A percentile compares a stretch with the other conserved stretches of the same genome.
phyloP scores from a whole-genome alignment of 2,329 filamentous ascomycete genomes.

The Parascedosporium putredinis region DNA sequence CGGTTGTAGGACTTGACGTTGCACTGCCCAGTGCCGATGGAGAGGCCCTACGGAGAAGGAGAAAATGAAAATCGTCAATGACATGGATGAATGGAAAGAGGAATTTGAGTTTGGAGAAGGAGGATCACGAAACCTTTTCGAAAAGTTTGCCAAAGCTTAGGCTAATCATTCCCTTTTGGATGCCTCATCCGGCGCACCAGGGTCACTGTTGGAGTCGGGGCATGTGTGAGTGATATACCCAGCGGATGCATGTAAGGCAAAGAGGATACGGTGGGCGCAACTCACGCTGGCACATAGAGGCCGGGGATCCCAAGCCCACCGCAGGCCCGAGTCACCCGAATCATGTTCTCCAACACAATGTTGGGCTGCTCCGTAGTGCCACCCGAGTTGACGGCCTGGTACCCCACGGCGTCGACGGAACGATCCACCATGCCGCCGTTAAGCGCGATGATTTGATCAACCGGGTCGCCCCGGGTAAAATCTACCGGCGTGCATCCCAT shows the following conservation, averaged over 20 bases:
- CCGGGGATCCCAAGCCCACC: slow-evolving; percentile 53
- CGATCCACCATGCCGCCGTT: slow-evolving; percentile 54
- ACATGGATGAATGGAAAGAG: neutral
- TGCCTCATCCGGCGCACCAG: slow-evolving; percentile 51
- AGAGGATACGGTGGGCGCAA: too few relatives aligned
- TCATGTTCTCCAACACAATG: slow-evolving; percentile 53
- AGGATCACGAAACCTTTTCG: slow-evolving; percentile 41
- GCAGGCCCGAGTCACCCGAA: slow-evolving; percentile 49
- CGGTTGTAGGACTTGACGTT: slow-evolving; percentile 61
- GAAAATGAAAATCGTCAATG: neutral
- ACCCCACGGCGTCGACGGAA: slow-evolving; percentile 55
- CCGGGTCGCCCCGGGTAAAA: slow-evolving; percentile 47
- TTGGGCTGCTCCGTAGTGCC: slow-evolving; percentile 51
- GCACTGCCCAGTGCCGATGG: slow-evolving; percentile 52
- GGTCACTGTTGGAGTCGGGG: too few relatives aligned
- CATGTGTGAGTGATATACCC: too few relatives aligned
- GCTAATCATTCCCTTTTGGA: slow-evolving; percentile 52
- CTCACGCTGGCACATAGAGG: slow-evolving; percentile 30
- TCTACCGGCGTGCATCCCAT: slow-evolving; percentile 53
- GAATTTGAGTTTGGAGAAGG: neutral
- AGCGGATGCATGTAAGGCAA: too few relatives aligned
- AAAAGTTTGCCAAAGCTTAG: slow-evolving; percentile 59
- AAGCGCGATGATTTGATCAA: slow-evolving; percentile 47
- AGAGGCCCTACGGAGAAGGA: slow-evolving; percentile 34
- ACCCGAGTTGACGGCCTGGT: slow-evolving; percentile 47